phyloP scores from a whole-genome alignment of 495 filamentous ascomycete species.

The Friedmanniomyces simplex region DNA sequence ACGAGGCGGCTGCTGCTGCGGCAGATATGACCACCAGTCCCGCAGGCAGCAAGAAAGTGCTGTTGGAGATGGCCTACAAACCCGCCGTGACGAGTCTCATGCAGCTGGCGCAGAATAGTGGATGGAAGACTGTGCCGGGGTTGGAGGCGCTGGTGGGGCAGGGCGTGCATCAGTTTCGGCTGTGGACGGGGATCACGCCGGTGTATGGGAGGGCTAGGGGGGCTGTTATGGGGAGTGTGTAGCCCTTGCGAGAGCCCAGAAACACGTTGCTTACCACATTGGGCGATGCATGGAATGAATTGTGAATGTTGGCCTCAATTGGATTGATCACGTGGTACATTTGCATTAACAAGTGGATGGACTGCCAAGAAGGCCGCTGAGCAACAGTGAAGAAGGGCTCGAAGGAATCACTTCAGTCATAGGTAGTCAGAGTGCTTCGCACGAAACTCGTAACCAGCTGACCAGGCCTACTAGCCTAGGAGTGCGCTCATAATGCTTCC shows the following conservation, averaged over 20 bases:
- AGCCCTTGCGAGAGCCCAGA: not conserved
- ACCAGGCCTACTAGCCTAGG: not conserved
- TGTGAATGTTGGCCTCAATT: too few relatives aligned
- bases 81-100: constrained; percentile 75
- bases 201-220: constrained; percentile 25
- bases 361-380: too few relatives aligned
- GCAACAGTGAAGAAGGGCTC: too few relatives aligned
- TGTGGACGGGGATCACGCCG: constrained; percentile 70
- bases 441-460: not conserved
- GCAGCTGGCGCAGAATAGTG: constrained; percentile 65
- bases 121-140: constrained; percentile 81
- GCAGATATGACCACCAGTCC: too few relatives aligned
- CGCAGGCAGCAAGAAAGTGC: constrained; percentile 38
- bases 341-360: too few relatives aligned
- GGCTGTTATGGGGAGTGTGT: constrained; percentile 1
- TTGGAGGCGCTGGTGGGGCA: constrained; percentile 86
- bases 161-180: constrained; percentile 64
- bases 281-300: too few relatives aligned
- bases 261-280: too few relatives aligned
- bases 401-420: too few relatives aligned
- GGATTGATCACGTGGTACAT: too few relatives aligned
- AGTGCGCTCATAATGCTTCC: too few relatives aligned
- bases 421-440: too few relatives aligned
- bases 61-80: constrained; percentile 97
- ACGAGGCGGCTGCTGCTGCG: constrained; percentile 6